Evolutionary conservation across 2,329 filamentous ascomycete species (phyloP).

Genomic region (Ophiostoma novo-ulmi): DNA sequence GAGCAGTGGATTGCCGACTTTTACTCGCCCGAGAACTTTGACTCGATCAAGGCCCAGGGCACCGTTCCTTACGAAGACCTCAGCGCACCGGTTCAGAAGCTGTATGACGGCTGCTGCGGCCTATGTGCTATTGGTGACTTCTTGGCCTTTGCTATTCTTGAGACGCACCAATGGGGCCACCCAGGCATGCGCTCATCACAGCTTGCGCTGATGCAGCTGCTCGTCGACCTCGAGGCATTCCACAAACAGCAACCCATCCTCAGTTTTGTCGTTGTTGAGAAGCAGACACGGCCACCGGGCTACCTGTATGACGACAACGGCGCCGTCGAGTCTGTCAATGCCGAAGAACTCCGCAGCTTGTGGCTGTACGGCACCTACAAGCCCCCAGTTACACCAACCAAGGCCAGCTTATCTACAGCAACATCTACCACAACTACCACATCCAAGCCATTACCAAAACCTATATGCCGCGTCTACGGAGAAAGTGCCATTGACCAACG

Average conservation of each 20-base stretch:
- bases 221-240: conserved; percentile 35
- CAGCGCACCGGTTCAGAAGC: conserved; percentile 16
- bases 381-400: neutral
- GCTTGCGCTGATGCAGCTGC: conserved; percentile 31
- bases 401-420: neutral
- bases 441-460: neutral
- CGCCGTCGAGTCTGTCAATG: conserved; percentile 23
- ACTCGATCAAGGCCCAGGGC: conserved; percentile 15
- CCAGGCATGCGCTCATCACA: conserved; percentile 25
- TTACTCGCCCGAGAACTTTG: conserved; percentile 24
- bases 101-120: conserved; percentile 24
- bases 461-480: conserved; percentile 21
- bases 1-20: conserved; percentile 25
- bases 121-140: conserved; percentile 27
- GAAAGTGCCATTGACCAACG: neutral
- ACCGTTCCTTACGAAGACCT: conserved; percentile 19
- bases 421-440: neutral
- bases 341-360: conserved; percentile 19
- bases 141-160: conserved; percentile 25
- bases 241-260: conserved; percentile 33
- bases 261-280: conserved; percentile 32
- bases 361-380: conserved; percentile 18
- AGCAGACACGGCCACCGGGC: conserved; percentile 29
- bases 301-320: conserved; percentile 29
- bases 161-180: conserved; percentile 29